phyloP scores from a whole-genome alignment of 2,329 filamentous ascomycete species.

The Paecilomyces fulvus region DNA sequence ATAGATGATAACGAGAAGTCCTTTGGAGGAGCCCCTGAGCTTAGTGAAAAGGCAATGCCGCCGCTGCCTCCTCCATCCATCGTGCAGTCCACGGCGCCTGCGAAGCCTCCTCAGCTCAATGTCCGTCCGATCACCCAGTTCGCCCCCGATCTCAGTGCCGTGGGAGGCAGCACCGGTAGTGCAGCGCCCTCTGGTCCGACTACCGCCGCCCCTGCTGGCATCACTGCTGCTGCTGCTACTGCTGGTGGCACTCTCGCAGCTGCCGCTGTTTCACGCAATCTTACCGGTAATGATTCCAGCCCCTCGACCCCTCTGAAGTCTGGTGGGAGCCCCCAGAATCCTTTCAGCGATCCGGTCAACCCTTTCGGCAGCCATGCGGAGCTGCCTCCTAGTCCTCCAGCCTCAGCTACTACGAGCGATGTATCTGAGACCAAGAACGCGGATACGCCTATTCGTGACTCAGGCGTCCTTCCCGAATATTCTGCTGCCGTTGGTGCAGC shows the following conservation, averaged over 20 bases:
- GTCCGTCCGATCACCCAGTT: conserved; percentile 80
- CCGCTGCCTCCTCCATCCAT: conserved; percentile 31
- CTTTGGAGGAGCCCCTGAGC: conserved; percentile 18
- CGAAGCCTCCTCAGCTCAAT: conserved; percentile 69
- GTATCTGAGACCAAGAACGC: conserved; percentile 4
- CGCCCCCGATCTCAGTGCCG: conserved; percentile 55
- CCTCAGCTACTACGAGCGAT: conserved; percentile 2
- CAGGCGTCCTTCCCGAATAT: conserved; percentile 32
- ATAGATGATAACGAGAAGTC: conserved; percentile 58
- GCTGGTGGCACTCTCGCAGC: neutral
- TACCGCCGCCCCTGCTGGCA: conserved; percentile 8
- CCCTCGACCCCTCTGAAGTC: conserved; percentile 31
- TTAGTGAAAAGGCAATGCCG: conserved; percentile 19
- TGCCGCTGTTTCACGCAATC: conserved; percentile 21
- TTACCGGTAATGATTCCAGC: conserved; percentile 15
- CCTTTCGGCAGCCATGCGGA: conserved; percentile 62
- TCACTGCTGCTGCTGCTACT: conserved; percentile 8
- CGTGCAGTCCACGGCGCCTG: conserved; percentile 27
- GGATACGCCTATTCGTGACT: conserved; percentile 33
- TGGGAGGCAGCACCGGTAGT: conserved; percentile 16
- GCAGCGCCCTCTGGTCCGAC: conserved; percentile 11
- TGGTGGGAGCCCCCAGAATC: conserved; percentile 34
- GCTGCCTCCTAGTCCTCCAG: conserved; percentile 12
- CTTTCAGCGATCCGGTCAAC: conserved; percentile 51
- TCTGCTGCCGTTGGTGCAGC: conserved; percentile 19